phyloP scores from a whole-genome alignment of 352 stramenopile species.

The Globisporangium cystogenes region DNA sequence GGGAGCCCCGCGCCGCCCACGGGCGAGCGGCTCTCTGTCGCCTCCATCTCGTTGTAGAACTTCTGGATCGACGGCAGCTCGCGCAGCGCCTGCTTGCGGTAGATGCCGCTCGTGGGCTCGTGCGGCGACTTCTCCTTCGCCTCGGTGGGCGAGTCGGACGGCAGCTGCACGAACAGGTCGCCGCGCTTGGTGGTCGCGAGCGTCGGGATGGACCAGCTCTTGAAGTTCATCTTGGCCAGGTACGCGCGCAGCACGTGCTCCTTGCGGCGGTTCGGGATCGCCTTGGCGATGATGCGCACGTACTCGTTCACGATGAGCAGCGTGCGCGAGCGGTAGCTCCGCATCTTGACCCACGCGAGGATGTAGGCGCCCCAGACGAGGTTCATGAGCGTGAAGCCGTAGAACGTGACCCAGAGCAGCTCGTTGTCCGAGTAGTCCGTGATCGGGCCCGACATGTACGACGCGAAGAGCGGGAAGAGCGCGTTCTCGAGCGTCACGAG shows the following conservation, averaged over 20 bases:
- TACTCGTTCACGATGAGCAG: conserved; percentile 19
- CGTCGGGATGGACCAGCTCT: conserved; percentile 6
- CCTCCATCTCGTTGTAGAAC: conserved; percentile 11
- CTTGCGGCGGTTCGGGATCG: conserved; percentile 13
- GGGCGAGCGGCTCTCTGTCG: not conserved
- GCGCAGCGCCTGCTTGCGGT: conserved; percentile 14
- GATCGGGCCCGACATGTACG: not conserved
- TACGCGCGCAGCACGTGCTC: conserved; percentile 15
- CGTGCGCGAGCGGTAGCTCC: conserved; percentile 7
- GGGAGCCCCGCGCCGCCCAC: not conserved
- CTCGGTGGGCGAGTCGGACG: conserved; percentile 14
- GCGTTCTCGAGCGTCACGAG: conserved; percentile 27
- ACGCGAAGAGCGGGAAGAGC: conserved; percentile 15
- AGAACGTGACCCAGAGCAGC: conserved; percentile 16
- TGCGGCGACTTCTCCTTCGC: conserved; percentile 5
- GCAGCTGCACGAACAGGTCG: conserved; percentile 17
- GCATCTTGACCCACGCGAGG: conserved; percentile 16
- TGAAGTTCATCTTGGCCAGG: conserved; percentile 9
- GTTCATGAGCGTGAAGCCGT: conserved; percentile 22
- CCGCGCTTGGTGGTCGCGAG: conserved; percentile 12
- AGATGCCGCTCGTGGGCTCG: conserved; percentile 13
- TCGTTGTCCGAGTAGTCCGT: conserved; percentile 5
- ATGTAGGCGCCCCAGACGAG: conserved; percentile 17
- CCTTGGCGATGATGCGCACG: conserved; percentile 13
- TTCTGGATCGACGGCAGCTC: conserved; percentile 16